phyloP scores from a whole-genome alignment of 2,329 filamentous ascomycete species.

The Fusarium staphyleae region DNA sequence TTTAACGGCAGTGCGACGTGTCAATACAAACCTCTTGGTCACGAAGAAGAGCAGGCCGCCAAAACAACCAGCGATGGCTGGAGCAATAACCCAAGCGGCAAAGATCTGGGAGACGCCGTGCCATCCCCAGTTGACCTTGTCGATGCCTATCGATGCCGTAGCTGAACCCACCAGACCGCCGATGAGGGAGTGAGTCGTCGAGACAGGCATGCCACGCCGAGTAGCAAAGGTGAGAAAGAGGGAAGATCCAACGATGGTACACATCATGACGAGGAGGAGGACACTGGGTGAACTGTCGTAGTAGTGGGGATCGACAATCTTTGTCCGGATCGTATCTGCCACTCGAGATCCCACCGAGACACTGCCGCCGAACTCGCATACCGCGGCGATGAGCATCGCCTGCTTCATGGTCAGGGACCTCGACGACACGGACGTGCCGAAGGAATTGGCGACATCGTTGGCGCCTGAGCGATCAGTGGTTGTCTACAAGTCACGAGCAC shows the following conservation, averaged over 20 bases:
- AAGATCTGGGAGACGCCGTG: conserved; percentile 50
- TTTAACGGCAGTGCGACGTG: conserved; percentile 40
- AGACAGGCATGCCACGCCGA: conserved; percentile 58
- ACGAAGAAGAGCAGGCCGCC: conserved; percentile 46
- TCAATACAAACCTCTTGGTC: conserved; percentile 46
- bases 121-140: conserved; percentile 49
- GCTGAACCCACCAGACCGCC: conserved; percentile 50
- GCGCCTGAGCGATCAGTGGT: conserved; percentile 47
- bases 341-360: conserved; percentile 67
- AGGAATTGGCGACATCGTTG: conserved; percentile 78
- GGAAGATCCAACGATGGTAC: conserved; percentile 58
- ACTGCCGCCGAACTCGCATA: conserved; percentile 68
- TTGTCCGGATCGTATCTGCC: conserved; percentile 65
- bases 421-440: conserved; percentile 75
- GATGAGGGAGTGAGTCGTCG: conserved; percentile 61
- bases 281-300: conserved; percentile 63
- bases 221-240: conserved; percentile 62
- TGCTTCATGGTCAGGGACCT: conserved; percentile 69
- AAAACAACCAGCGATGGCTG: conserved; percentile 44
- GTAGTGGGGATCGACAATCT: conserved; percentile 55
- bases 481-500: accelerated
- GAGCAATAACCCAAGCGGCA: conserved; percentile 49
- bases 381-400: conserved; percentile 63
- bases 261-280: conserved; percentile 63
- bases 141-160: conserved; percentile 47